These are phyloP conservation scores for Phytophthora cryptogea DNA, from an alignment of 352 stramenopile genomes.

Conservation along the genomic window DNA sequence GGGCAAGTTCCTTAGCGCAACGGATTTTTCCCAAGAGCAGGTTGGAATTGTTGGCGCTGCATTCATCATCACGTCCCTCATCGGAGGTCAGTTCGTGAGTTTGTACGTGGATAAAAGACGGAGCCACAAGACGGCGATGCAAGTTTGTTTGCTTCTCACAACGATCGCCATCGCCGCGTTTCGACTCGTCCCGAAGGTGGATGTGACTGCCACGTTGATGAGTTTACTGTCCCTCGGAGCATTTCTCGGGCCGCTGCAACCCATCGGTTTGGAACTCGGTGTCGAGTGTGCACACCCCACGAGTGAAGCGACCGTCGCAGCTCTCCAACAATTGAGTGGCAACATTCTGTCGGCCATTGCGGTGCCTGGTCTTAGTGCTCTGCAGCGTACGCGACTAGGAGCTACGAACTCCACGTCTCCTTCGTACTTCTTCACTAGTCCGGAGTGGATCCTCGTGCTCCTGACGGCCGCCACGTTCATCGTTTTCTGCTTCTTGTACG, in stretches of 20 bases:
- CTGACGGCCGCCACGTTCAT: slow-evolving; percentile 45
- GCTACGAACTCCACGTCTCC: slow-evolving; percentile 31
- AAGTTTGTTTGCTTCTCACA: slow-evolving; percentile 53
- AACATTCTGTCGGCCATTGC: slow-evolving; percentile 67
- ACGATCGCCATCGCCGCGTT: slow-evolving; percentile 40
- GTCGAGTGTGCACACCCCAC: slow-evolving; percentile 76
- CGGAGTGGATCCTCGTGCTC: slow-evolving; percentile 58
- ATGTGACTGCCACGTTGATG: slow-evolving; percentile 28
- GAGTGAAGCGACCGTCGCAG: slow-evolving; percentile 69
- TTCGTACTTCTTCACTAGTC: slow-evolving; percentile 52
- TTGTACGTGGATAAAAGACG: slow-evolving; percentile 57
- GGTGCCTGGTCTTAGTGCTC: slow-evolving; percentile 50
- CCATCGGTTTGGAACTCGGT: slow-evolving; percentile 61
- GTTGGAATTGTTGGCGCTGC: slow-evolving; percentile 65
- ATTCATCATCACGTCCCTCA: slow-evolving; percentile 72
- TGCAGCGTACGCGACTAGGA: slow-evolving; percentile 44
- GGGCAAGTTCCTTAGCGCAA: slow-evolving; percentile 60
- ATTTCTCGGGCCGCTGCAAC: slow-evolving; percentile 66
- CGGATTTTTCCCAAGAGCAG: slow-evolving; percentile 58
- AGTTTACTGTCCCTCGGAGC: slow-evolving; percentile 55
- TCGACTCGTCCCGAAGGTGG: slow-evolving; percentile 43
- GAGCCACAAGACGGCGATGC: slow-evolving; percentile 55
- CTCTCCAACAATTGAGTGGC: slow-evolving; percentile 75
- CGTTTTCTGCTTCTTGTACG: slow-evolving; percentile 63
- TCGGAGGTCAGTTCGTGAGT: slow-evolving; percentile 65